Conservation (phyloP, 305 asterid genomes). For the Lippia alba region DNA sequence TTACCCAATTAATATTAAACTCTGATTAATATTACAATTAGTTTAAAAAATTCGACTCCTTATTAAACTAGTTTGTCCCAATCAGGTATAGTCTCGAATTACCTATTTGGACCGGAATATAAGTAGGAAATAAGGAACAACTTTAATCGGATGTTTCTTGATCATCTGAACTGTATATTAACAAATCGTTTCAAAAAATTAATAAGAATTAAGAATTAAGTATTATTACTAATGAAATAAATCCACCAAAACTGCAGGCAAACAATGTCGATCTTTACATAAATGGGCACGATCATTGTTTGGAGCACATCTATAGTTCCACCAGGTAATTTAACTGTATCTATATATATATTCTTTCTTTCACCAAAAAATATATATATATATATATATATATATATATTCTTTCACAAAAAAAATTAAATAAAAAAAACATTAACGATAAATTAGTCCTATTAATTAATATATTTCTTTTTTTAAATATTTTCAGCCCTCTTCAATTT, state of each 20-base stretch:
- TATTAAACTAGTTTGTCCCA: no score
- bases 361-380: not conserved
- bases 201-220: not conserved
- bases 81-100: no score
- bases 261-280: slow-evolving; percentile 68
- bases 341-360: not conserved
- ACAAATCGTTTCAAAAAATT: no score
- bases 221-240: not conserved
- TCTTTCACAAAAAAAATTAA: not conserved
- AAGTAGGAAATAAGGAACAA: no score
- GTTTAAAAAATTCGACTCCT: no score
- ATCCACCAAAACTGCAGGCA: slow-evolving; percentile 44
- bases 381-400: no score
- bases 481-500: slow-evolving; percentile 58
- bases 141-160: no score
- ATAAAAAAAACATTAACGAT: not conserved
- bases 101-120: no score
- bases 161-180: no score
- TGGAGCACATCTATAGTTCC: slow-evolving; percentile 64
- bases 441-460: not conserved
- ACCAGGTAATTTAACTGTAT: slow-evolving; percentile 47
- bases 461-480: not conserved
- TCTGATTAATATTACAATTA: no score
- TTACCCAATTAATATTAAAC: no score
- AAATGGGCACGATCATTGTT: slow-evolving; percentile 84